Conservation (phyloP, 306 rosid genomes). For the Coriaria nepalensis region DNA sequence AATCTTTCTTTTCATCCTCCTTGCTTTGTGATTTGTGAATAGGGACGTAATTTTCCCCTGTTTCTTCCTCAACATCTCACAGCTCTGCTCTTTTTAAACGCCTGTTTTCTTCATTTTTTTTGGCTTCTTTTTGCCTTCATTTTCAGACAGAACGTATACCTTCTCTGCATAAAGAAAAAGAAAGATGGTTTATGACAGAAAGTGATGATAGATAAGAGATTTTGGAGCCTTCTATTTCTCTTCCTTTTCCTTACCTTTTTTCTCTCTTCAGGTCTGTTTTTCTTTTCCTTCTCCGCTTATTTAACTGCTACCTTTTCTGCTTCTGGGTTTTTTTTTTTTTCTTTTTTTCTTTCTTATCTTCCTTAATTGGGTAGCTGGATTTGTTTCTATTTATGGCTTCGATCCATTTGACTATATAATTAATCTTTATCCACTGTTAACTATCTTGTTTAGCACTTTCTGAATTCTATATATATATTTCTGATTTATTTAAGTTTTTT, state of each 20-base stretch:
- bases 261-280: slow-evolving; percentile 1
- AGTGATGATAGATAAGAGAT: not conserved
- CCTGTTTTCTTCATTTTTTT: slow-evolving; percentile 4
- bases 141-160: not conserved
- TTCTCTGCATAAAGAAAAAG: too few relatives aligned
- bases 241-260: not conserved
- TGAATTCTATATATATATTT: not conserved
- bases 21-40: slow-evolving; percentile 5
- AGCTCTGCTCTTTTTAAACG: not conserved
- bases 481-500: slow-evolving; percentile 1
- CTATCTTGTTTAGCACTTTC: too few relatives aligned
- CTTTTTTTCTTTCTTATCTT: too few relatives aligned
- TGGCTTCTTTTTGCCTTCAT: slow-evolving; percentile 1
- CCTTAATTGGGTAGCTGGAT: too few relatives aligned
- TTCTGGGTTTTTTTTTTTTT: slow-evolving; percentile 6
- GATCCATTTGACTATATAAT: too few relatives aligned
- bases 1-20: not conserved
- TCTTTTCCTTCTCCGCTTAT: slow-evolving; percentile 1
- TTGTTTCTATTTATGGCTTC: too few relatives aligned
- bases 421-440: too few relatives aligned
- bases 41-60: slow-evolving; percentile 2
- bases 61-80: not conserved
- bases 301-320: not conserved
- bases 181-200: too few relatives aligned
- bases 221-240: slow-evolving; percentile 16